Evolutionary conservation across 1,284 basidiomycete genomes (phyloP).

Genomic region (Leccinum griseonigrum): DNA sequence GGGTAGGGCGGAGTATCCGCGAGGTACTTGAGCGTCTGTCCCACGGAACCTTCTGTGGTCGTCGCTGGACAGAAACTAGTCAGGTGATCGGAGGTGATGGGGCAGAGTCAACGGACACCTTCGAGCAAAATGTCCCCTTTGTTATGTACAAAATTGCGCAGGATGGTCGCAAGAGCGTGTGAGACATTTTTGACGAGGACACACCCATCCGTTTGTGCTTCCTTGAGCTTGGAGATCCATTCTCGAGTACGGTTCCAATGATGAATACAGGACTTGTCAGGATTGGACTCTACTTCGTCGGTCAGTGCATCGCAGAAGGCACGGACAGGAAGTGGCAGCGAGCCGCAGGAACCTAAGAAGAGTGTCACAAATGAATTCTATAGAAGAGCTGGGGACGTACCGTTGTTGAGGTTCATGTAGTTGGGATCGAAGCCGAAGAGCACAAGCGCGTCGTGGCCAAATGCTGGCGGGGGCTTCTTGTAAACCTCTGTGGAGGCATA

Average conservation of each 20-base stretch:
- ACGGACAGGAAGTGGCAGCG: slow-evolving; percentile 60
- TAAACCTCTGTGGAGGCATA: slow-evolving; percentile 15
- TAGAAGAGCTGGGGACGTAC: slow-evolving; percentile 31
- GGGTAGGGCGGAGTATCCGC: slow-evolving; percentile 58
- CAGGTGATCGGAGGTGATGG: not conserved
- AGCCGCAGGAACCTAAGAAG: slow-evolving; percentile 63
- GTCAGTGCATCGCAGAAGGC: slow-evolving; percentile 46
- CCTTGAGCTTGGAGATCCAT: slow-evolving; percentile 58
- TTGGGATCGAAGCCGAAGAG: slow-evolving; percentile 52
- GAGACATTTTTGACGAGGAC: slow-evolving; percentile 63
- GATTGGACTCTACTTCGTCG: slow-evolving; percentile 53
- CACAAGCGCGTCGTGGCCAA: slow-evolving; percentile 51
- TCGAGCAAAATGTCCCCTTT: slow-evolving; percentile 46
- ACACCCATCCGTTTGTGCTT: slow-evolving; percentile 58
- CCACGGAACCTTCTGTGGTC: slow-evolving; percentile 67
- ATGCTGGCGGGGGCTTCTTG: slow-evolving; percentile 37
- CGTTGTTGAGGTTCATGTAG: slow-evolving; percentile 68
- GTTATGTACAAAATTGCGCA: slow-evolving; percentile 56
- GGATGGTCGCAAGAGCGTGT: slow-evolving; percentile 64
- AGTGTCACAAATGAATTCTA: not conserved
- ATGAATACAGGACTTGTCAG: slow-evolving; percentile 53
- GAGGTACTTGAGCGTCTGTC: slow-evolving; percentile 56
- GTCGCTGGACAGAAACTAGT: slow-evolving; percentile 41
- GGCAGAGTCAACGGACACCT: slow-evolving; percentile 22
- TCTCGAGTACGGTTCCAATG: slow-evolving; percentile 38